Percentiles rank a stretch among this genome's conserved stretches.
These are phyloP conservation scores for Curvularia eragrostidis DNA, from an alignment of 2,329 filamentous ascomycete species.

Conservation along the genomic window DNA sequence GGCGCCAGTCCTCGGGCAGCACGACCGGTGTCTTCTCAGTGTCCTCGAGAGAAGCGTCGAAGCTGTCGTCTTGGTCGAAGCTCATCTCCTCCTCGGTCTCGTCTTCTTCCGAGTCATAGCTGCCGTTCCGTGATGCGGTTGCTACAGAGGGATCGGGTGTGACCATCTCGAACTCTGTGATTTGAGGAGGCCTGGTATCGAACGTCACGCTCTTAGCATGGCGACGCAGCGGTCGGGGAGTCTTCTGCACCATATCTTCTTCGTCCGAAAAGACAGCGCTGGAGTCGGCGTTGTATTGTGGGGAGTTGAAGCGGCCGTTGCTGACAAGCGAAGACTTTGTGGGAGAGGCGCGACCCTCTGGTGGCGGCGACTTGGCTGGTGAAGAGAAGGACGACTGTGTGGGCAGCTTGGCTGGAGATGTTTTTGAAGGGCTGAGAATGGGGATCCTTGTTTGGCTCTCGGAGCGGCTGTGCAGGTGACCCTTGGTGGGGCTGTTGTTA, in stretches of 20 bases:
- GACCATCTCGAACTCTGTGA: conserved; percentile 98
- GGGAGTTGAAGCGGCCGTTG: conserved; percentile 62
- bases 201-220: conserved; percentile 98
- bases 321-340: conserved; percentile 87
- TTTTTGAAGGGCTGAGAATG: conserved; percentile 63
- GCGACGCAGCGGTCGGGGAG: conserved; percentile 74
- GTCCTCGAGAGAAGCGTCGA: conserved; percentile 93
- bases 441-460: conserved; percentile 69
- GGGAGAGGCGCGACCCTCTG: conserved; percentile 68
- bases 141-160: conserved; percentile 93
- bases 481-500: conserved; percentile 32
- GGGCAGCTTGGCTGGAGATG: conserved; percentile 66
- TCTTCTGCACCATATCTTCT: conserved; percentile 65
- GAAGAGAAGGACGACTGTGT: conserved; percentile 52
- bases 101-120: conserved; percentile 77
- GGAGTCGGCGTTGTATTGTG: conserved; percentile 46
- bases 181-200: conserved; percentile 87
- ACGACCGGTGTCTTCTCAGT: conserved; percentile 97
- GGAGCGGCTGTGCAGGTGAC: conserved; percentile 52
- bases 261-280: conserved; percentile 46
- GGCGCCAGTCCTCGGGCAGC: conserved; percentile 94
- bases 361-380: conserved; percentile 30
- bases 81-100: conserved; percentile 75
- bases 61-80: conserved; percentile 79
- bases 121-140: conserved; percentile 88